Evolutionary conservation across 176 grass and related monocot species (phyloP), one percentile per base, ranked within the genome.

Genomic region (Canna indica): DNA sequence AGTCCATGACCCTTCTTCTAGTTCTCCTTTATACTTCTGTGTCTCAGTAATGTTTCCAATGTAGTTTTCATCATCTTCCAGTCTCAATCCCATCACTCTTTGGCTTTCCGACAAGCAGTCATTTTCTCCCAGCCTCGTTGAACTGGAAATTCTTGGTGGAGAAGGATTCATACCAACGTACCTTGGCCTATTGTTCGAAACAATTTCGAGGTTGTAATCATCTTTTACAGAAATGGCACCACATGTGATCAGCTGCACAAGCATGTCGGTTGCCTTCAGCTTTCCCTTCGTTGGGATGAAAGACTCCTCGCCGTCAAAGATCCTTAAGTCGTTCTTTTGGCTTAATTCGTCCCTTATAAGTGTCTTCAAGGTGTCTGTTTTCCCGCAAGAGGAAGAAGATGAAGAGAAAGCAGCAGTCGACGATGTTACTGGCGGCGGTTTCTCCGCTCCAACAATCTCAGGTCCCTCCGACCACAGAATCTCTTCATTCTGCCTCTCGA

Each of bases 211-310:
- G 70, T 83, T 82, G 31, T 75, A 83, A 25, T 91, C 85, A 63
- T 91, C 85, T 67, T 95, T 88, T 29, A 85, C 87, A 72, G 91
- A 88, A 68, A 95, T 73, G 34, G 87, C 80, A 4, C 91, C 87
- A 58, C 91, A 96, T 15, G 91, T 96, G 72, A 96, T 82, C 4
- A 96, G 42, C 81, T 91, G 91, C 80, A 96, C 82, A 13, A 96
- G 78, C 77, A 96, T 81, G 81, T 96, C 91, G 67, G 85, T 77
- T 2, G 83, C 84, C 80, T 86, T 96, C 64, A 91, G 73, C 70
- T 83, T 96, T 41, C 35, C 72, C 64, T 73, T 78, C 58, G 72
- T 59, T 16, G 87, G 77, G 20, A 70, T 73, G 72, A 77, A 78
- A 54, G 82, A 80, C 32, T 84, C 88, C 75, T 86, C 41, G 41